phyloP scores from a whole-genome alignment of 305 asterid genomes.

The Fraxinus xanthoxyloides region DNA sequence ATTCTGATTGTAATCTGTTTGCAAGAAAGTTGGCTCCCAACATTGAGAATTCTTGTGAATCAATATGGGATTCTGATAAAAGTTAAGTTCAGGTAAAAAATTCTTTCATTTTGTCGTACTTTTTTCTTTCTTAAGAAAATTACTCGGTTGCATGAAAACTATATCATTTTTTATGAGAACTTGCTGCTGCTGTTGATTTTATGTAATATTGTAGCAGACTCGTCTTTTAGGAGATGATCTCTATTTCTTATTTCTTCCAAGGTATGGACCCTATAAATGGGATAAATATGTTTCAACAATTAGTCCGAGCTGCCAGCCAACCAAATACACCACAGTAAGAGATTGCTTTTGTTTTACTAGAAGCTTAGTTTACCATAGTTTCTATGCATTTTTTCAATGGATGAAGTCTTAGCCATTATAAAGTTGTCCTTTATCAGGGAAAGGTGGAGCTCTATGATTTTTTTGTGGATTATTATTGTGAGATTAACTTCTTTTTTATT shows the following conservation, averaged over 20 bases:
- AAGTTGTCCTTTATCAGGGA: too few species aligned
- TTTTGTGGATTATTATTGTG: too few species aligned
- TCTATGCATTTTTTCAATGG: too few species aligned
- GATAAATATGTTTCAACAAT: slow-evolving; percentile 98
- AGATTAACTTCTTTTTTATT: too few species aligned
- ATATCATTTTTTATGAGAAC: neutral
- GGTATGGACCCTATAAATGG: slow-evolving; percentile 98
- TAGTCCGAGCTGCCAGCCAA: slow-evolving; percentile 94
- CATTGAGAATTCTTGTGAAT: too few species aligned
- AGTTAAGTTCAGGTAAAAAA: slow-evolving; percentile 87
- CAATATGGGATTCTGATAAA: slow-evolving; percentile 86
- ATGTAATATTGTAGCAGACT: neutral
- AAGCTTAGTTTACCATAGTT: too few species aligned
- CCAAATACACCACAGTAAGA: slow-evolving; percentile 94
- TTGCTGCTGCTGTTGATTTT: neutral
- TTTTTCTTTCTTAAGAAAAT: slow-evolving; percentile 2
- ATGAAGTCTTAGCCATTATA: too few species aligned
- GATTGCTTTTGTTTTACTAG: slow-evolving; percentile 13
- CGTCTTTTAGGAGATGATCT: slow-evolving; percentile 2
- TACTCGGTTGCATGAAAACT: neutral
- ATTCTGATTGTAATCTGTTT: too few species aligned
- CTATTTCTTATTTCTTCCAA: slow-evolving; percentile 21
- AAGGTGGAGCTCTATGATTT: too few species aligned
- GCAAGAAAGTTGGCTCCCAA: too few species aligned
- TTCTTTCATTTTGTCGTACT: slow-evolving; percentile 5